These are phyloP conservation scores for Solanum aculeatissimum DNA, from an alignment of 305 asterid species.

Conservation along the genomic window DNA sequence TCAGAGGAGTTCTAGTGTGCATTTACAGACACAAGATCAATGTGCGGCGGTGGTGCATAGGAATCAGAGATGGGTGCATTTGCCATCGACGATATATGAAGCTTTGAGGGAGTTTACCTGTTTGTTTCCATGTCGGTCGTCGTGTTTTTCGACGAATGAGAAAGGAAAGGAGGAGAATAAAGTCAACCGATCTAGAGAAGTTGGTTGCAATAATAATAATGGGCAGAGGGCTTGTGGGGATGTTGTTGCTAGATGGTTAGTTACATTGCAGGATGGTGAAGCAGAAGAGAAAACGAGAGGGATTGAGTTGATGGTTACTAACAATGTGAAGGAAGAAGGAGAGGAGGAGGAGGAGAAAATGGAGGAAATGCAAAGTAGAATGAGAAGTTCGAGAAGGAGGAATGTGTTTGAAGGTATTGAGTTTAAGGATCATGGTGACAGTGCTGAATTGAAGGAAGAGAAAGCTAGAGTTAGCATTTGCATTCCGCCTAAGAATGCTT, in stretches of 20 bases:
- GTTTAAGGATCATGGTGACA: constrained; percentile 38
- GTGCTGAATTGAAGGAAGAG: constrained; percentile 5
- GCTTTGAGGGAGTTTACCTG: constrained; percentile 73
- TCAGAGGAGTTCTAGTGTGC: constrained; percentile 27
- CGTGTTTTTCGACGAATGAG: constrained; percentile 38
- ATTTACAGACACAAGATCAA: constrained; percentile 33
- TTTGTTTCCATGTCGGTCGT: constrained; percentile 61
- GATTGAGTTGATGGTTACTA: constrained; percentile 67
- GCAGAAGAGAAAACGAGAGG: constrained; percentile 41
- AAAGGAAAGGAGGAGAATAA: constrained; percentile 30
- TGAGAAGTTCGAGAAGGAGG: constrained; percentile 46
- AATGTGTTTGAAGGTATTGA: constrained; percentile 83
- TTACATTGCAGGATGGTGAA: constrained; percentile 59
- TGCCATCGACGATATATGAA: constrained; percentile 83
- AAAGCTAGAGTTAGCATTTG: constrained; percentile 31
- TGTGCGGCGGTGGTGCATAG: constrained; percentile 39
- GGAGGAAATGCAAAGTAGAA: not conserved
- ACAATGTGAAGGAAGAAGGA: constrained; percentile 21
- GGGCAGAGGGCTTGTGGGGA: constrained; percentile 41
- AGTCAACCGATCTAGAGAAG: constrained; percentile 4
- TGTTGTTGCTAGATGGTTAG: constrained; percentile 73
- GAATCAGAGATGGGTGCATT: constrained; percentile 87
- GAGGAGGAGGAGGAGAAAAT: not conserved
- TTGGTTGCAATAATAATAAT: not conserved
- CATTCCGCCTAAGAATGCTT: constrained; percentile 44